Evolutionary conservation across 176 grass and related monocot genomes (phyloP).

Genomic region (Triticum urartu): DNA sequence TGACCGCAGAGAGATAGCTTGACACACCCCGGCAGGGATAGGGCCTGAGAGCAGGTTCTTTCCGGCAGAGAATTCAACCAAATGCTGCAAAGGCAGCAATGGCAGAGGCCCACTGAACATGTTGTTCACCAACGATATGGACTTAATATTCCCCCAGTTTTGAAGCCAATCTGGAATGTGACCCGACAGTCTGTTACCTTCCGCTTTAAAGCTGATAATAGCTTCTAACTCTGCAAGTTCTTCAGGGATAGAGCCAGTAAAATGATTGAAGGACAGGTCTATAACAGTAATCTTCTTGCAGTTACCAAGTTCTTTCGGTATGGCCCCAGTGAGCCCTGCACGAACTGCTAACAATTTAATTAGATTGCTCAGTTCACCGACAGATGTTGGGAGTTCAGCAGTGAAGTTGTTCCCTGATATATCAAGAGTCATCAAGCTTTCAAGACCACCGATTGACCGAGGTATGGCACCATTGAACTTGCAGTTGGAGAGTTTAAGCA

Average conservation of each 20-base stretch:
- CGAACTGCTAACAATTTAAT: slow-evolving; percentile 31
- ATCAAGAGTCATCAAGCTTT: slow-evolving; percentile 55
- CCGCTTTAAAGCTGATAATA: slow-evolving; percentile 49
- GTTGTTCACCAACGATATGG: slow-evolving; percentile 46
- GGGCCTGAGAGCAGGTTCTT: slow-evolving; percentile 53
- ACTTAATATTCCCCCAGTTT: slow-evolving; percentile 46
- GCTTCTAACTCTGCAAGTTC: slow-evolving; percentile 54
- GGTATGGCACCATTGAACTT: slow-evolving; percentile 67
- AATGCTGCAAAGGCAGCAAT: slow-evolving; percentile 31
- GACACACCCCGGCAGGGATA: slow-evolving; percentile 52
- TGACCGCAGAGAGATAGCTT: slow-evolving; percentile 39
- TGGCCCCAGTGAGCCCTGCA: slow-evolving; percentile 52
- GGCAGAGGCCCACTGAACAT: slow-evolving; percentile 52
- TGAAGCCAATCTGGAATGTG: slow-evolving; percentile 62
- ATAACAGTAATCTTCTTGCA: slow-evolving; percentile 62
- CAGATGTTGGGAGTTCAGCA: slow-evolving; percentile 45
- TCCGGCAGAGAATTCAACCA: slow-evolving; percentile 60
- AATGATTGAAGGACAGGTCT: slow-evolving; percentile 55
- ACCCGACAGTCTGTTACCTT: slow-evolving; percentile 63
- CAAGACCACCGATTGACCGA: slow-evolving; percentile 50
- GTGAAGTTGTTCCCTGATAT: slow-evolving; percentile 67
- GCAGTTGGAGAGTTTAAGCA: slow-evolving; percentile 42
- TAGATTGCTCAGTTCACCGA: slow-evolving; percentile 61
- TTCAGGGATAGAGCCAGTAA: slow-evolving; percentile 59
- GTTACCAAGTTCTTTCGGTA: slow-evolving; percentile 65